Base-by-base conservation (phyloP, 2,329 filamentous ascomycete species). In the Pestalotiopsis sp. region DNA sequence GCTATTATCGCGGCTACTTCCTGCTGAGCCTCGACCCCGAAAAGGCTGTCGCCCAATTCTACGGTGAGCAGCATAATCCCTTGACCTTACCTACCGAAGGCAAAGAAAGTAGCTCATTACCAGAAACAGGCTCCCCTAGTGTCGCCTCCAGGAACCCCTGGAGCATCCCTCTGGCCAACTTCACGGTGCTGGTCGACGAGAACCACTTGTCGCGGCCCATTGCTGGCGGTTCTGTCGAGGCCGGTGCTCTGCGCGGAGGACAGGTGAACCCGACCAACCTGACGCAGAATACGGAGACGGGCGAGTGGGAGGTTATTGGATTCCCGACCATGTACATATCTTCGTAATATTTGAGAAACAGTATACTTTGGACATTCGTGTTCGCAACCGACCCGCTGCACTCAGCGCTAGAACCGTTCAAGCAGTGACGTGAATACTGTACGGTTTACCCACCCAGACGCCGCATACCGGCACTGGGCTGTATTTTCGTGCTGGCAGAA, bases 211-310 rank as follows among this genome's bases (percentile, higher is more conserved):
- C 64, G 52, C 64, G 64, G n/a, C 64, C 64, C 11, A 14, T 66
- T 20, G 64, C 64, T 13, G 64, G 64, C 13, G 64, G 64, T 23
- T 41, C 36, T 4, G 64, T 66, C 20, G 64, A 66, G 23, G 52
- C 64, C 20, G 64, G 64, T n/a, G 36, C 64, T 27, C 74, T 91
- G 71, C 87, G 86, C 74, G 81, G 79, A 27, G 87, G 83, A 6
- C 63, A 79, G 70, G 77, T 81, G 6, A 74, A 72, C 41, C 79
- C 81, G 23, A 83, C 80, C 3, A 78, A 93, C 87, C 70, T 92
- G 81, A 80, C 87, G 79, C 87, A 76, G 11, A 74, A 77, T 65
- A 78, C 76, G 1, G 73, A 76, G 6, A 77, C 74, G 1, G 67
- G 69, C 60, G 67, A 71, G 38, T 78, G 76, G 76, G 73, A 75